These are phyloP conservation scores for Rubia balearica DNA, from an alignment of 305 asterid genomes.

Conservation along the genomic window DNA sequence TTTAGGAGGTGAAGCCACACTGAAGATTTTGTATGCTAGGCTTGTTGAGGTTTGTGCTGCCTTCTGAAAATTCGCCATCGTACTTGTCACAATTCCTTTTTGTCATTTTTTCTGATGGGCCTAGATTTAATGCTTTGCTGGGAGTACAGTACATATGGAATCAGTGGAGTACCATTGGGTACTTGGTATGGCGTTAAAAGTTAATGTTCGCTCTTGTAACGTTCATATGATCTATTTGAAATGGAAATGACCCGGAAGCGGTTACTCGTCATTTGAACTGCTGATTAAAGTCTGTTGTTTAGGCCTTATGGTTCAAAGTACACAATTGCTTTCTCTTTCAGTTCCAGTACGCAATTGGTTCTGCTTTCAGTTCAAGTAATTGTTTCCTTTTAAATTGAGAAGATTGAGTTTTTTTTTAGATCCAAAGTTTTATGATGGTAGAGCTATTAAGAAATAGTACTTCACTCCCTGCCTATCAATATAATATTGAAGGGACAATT, in stretches of 20 bases:
- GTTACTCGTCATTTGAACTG: neutral
- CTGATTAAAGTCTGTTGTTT: neutral
- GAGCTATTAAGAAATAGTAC: neutral
- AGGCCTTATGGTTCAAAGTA: neutral
- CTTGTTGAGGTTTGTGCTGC: slow-evolving; percentile 68
- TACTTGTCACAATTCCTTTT: neutral
- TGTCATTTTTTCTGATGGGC: neutral
- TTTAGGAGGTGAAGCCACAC: slow-evolving; percentile 86
- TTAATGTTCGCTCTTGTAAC: neutral
- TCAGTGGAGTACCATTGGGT: neutral
- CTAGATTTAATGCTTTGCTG: neutral
- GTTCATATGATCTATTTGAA: neutral
- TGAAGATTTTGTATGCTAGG: slow-evolving; percentile 80
- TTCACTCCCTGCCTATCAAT: no score
- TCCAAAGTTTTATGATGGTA: neutral
- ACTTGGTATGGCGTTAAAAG: neutral
- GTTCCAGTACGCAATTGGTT: no score
- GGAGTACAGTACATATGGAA: neutral
- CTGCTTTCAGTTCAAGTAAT: neutral
- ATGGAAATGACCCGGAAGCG: neutral
- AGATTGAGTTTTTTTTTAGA: neutral
- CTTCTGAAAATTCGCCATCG: slow-evolving; percentile 13
- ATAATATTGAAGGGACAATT: neutral
- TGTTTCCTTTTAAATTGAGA: neutral
- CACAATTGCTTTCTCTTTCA: no score